A percentile compares a stretch with the other conserved stretches of the same genome.
Evolutionary conservation across 2,329 filamentous ascomycete genomes (phyloP).

Genomic region (Trichoderma hamatum): DNA sequence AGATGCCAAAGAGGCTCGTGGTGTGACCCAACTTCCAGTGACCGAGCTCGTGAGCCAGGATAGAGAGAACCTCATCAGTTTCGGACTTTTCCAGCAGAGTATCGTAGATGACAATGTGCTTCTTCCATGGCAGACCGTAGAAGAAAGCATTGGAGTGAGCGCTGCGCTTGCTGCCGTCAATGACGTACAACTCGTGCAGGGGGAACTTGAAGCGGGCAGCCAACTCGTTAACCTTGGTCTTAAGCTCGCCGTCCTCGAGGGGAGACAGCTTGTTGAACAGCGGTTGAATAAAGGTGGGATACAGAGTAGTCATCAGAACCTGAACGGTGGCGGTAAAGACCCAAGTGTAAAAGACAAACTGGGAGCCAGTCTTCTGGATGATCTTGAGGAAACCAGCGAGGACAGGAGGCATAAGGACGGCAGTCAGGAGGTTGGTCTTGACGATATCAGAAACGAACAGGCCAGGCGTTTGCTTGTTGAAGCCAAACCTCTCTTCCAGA

Average conservation of each 20-base stretch:
- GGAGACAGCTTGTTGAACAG: conserved; percentile 98
- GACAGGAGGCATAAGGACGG: conserved; percentile 82
- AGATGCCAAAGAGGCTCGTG: conserved; percentile 84
- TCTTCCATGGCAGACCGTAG: conserved; percentile 98
- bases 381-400: conserved; percentile 92
- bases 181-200: conserved; percentile 89
- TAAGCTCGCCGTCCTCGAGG: conserved; percentile 82
- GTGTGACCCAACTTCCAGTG: conserved; percentile 98
- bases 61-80: conserved; percentile 88
- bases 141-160: conserved; percentile 93
- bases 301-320: conserved; percentile 93
- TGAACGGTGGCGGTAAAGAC: conserved; percentile 87
- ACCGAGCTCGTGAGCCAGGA: conserved; percentile 92
- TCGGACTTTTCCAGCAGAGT: conserved; percentile 95
- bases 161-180: conserved; percentile 86
- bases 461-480: conserved; percentile 95
- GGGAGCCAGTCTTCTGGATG: conserved; percentile 87
- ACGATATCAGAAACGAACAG: conserved; percentile 88
- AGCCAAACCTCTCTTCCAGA: conserved; percentile 93
- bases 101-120: conserved; percentile 99
- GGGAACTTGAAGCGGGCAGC: conserved; percentile 87
- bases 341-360: conserved; percentile 99
- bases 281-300: conserved; percentile 90
- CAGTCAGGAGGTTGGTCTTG: conserved; percentile 82
- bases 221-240: conserved; percentile 82